Evolutionary conservation across 176 grass and related monocot genomes (phyloP), one percentile per base, ranked within the genome.

Genomic region (Echinochloa phyllopogon): DNA sequence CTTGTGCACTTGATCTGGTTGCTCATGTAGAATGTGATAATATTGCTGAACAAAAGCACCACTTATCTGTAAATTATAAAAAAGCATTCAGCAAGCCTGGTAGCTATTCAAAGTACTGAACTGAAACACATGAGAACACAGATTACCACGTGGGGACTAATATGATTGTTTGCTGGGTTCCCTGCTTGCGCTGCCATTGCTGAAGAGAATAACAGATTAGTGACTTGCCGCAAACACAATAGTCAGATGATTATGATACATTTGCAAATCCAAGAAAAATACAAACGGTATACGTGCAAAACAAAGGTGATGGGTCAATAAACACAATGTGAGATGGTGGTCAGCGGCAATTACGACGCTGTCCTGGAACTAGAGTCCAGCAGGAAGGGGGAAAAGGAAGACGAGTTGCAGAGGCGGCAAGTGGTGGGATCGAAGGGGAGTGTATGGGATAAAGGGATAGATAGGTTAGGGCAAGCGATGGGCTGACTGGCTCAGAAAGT

Each of bases 21-120:
- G 83, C 45, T 78, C 86, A 0, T 96, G 91, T 48, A 99, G 88
- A 81, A 96, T 93, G 12, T 81, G 85, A 79, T 99, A 99, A 74
- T 99, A 99, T 39, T 96, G 96, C 63, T 96, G 86, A 75, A 99
- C 90, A 89, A 99, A 99, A 65, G 90, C 93, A 41, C 80, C 80
- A 13, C 89, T 76, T 84, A 99, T 87, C 96, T 99, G 79, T n/a
- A 84, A 33, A 82, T 12, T 67, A 80, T 20, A 86, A 65, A 61
- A 18, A 9, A 25, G 18, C 8, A 78, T 55, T 21, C 53, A 83
- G 64, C 11, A 80, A 84, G 39, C 61, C 10, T 12, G 18, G 62
- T 29, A 68, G 1, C 14, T 13, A 20, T 53, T 14, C 13, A 17
- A 37, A 38, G 42, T 58, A 62, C 36, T 60, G 50, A 39, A 21